Conservation (phyloP, 1,139 yeast species). For the Ogataea hybrid region DNA sequence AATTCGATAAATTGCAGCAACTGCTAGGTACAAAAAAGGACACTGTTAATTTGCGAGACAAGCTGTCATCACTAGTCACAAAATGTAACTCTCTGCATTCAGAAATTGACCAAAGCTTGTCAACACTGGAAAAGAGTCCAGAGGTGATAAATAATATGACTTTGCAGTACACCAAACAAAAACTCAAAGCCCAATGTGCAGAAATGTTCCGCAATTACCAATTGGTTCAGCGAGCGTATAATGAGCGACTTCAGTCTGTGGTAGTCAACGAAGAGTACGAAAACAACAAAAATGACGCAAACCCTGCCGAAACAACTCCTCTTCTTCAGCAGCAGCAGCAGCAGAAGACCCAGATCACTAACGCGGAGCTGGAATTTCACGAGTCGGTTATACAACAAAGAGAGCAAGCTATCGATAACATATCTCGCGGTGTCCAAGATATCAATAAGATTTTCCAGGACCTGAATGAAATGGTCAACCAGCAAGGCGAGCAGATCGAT, state of each 20-base stretch:
- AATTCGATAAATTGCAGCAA: conserved; percentile 46
- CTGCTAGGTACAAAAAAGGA: conserved; percentile 61
- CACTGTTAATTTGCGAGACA: conserved; percentile 38
- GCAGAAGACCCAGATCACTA: conserved; percentile 38
- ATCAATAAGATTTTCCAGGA: conserved; percentile 84
- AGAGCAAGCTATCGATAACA: conserved; percentile 66
- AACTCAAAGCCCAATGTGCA: conserved; percentile 42
- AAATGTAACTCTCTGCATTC: conserved; percentile 16
- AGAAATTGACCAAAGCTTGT: conserved; percentile 15
- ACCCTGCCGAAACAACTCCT: conserved; percentile 24
- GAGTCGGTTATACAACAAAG: conserved; percentile 66
- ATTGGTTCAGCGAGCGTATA: conserved; percentile 37
- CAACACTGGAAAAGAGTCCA: conserved; percentile 11
- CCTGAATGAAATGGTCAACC: conserved; percentile 69
- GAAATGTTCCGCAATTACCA: conserved; percentile 40
- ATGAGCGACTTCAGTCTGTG: conserved; percentile 35
- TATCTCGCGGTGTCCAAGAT: conserved; percentile 76
- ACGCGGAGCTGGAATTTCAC: conserved; percentile 77
- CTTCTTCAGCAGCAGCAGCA: conserved; percentile 30
- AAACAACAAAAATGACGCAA: conserved; percentile 19
- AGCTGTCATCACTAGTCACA: conserved; percentile 36
- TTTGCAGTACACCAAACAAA: conserved; percentile 38
- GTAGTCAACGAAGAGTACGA: conserved; percentile 32
- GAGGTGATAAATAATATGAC: conserved; percentile 12
- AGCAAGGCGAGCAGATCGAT: conserved; percentile 84